Percentiles rank a stretch among this genome's conserved stretches.
Evolutionary conservation across 768 basidiomycete species (phyloP).

Genomic region (Tylopilus sp.): DNA sequence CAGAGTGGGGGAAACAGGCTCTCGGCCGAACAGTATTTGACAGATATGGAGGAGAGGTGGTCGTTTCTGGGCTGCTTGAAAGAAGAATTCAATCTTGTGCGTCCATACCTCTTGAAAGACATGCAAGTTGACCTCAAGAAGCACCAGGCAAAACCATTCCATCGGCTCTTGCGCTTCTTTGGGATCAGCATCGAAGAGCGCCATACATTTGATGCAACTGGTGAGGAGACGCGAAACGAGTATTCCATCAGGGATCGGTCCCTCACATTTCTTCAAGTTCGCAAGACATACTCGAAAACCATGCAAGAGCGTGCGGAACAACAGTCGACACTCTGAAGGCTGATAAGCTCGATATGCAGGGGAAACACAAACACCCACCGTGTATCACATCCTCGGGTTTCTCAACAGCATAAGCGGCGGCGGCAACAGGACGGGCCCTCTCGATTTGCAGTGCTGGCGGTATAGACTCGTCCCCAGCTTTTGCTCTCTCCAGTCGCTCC

Average conservation of each 20-base stretch:
- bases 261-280: constrained; percentile 76
- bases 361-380: constrained; percentile 44
- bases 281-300: constrained; percentile 79
- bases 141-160: constrained; percentile 73
- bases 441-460: constrained; percentile 73
- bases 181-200: constrained; percentile 71
- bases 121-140: constrained; percentile 82
- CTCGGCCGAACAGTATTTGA: constrained; percentile 77
- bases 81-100: constrained; percentile 87
- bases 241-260: constrained; percentile 78
- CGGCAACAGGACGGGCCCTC: constrained; percentile 78
- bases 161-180: constrained; percentile 74
- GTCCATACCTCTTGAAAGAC: constrained; percentile 98
- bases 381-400: constrained; percentile 78
- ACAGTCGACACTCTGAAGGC: constrained; percentile 68
- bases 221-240: constrained; percentile 86
- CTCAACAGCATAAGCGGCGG: constrained; percentile 73
- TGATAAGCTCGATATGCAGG: constrained; percentile 4
- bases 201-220: constrained; percentile 79
- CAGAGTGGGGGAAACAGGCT: constrained; percentile 72
- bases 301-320: constrained; percentile 86
- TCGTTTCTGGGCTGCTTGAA: constrained; percentile 73
- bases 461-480: constrained; percentile 35
- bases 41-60: constrained; percentile 80
- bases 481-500: constrained; percentile 45